These are phyloP conservation scores for Maudiozyma barnettii DNA, from an alignment of 805 yeast species.

Conservation along the genomic window DNA sequence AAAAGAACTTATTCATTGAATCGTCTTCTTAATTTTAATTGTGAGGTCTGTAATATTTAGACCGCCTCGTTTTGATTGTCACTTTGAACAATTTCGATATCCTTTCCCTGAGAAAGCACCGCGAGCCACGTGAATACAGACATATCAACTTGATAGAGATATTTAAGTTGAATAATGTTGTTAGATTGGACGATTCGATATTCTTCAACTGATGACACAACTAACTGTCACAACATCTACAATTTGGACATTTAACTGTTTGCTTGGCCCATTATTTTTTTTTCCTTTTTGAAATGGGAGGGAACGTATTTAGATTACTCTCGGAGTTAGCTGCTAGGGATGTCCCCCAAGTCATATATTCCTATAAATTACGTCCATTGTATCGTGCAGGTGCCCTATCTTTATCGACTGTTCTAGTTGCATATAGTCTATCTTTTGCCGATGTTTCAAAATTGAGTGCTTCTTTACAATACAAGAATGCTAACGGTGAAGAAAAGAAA, in stretches of 20 bases:
- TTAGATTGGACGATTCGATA: too few relatives aligned
- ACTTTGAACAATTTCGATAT: too few relatives aligned
- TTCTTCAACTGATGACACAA: too few relatives aligned
- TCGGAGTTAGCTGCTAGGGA: slow-evolving; percentile 4
- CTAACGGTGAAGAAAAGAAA: slow-evolving; percentile 8
- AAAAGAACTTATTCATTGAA: too few relatives aligned
- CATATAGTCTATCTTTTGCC: slow-evolving; percentile 22
- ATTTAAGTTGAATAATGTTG: too few relatives aligned
- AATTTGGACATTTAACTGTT: too few relatives aligned
- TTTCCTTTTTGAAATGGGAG: neutral
- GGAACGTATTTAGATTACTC: slow-evolving; percentile 2
- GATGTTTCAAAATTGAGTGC: slow-evolving; percentile 24
- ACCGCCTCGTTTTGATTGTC: neutral
- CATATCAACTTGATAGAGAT: too few relatives aligned
- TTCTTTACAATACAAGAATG: slow-evolving; percentile 3
- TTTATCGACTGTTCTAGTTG: slow-evolving; percentile 19
- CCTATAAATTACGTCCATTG: slow-evolving; percentile 5
- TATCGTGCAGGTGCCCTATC: slow-evolving; percentile 5
- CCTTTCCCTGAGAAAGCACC: too few relatives aligned
- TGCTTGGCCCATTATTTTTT: too few relatives aligned
- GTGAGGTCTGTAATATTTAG: neutral
- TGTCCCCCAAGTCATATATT: slow-evolving; percentile 6
- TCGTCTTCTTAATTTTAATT: neutral
- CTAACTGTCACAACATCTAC: too few relatives aligned
- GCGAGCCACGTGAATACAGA: too few relatives aligned